Conservation (phyloP, 345 rosid species). For the Heritiera fomes region DNA sequence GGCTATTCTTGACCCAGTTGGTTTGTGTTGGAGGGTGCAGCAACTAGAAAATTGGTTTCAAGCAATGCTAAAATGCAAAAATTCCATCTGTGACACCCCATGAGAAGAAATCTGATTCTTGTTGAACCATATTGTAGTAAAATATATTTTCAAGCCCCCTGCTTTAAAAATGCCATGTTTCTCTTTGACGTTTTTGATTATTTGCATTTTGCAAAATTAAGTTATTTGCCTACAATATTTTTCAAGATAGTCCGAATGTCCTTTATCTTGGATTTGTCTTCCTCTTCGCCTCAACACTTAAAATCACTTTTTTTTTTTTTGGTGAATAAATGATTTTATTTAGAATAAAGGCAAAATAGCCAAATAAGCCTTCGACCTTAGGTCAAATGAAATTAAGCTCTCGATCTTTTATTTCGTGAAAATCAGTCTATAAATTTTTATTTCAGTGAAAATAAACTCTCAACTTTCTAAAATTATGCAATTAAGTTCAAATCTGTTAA, state of each 20-base stretch:
- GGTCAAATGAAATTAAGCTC: too few species aligned
- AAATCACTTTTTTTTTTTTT: too few species aligned
- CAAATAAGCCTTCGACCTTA: too few species aligned
- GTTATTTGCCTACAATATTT: not conserved
- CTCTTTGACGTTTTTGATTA: not conserved
- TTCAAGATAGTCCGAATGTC: not conserved
- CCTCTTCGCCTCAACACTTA: too few species aligned
- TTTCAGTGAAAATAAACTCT: too few species aligned
- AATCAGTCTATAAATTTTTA: too few species aligned
- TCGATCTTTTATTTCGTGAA: too few species aligned
- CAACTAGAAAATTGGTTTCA: not conserved
- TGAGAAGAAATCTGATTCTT: constrained; percentile 9
- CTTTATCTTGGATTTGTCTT: too few species aligned
- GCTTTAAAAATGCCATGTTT: not conserved
- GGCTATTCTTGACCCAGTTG: not conserved
- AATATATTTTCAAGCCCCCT: not conserved
- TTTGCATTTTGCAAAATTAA: not conserved
- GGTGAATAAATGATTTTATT: too few species aligned
- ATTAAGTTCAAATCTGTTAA: too few species aligned
- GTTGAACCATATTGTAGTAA: constrained; percentile 14
- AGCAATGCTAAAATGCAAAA: not conserved
- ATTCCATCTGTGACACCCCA: not conserved
- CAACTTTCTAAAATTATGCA: too few species aligned
- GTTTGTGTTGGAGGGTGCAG: not conserved
- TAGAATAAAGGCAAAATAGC: too few species aligned